Conservation (phyloP, 2,329 filamentous ascomycete species). For the Diaporthe citri region DNA sequence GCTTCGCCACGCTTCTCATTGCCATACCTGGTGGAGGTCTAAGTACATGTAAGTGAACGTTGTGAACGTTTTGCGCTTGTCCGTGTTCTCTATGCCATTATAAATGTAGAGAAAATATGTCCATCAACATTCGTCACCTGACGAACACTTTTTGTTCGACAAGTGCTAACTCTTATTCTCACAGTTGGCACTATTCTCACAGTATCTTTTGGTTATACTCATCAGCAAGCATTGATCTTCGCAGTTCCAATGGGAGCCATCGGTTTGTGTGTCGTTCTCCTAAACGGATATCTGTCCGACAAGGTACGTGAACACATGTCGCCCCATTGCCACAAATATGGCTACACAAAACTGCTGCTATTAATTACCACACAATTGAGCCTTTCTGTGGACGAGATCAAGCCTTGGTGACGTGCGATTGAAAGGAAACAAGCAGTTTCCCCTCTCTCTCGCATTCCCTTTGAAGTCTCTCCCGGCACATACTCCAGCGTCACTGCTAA, state of each 20-base stretch:
- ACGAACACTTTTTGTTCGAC: neutral
- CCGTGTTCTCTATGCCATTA: slow-evolving; percentile 32
- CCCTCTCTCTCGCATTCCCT: neutral
- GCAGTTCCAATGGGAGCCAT: neutral
- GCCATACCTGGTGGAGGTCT: slow-evolving; percentile 44
- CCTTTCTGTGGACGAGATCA: too few species aligned
- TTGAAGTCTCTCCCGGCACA: neutral
- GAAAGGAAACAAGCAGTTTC: neutral
- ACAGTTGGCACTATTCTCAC: slow-evolving; percentile 16
- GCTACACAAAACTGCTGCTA: neutral
- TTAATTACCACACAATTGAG: neutral
- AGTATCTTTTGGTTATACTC: slow-evolving; percentile 9
- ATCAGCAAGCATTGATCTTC: neutral
- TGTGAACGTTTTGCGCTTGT: neutral
- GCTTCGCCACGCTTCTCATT: slow-evolving; percentile 57
- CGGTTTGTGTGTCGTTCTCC: neutral
- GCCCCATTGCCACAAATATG: too few species aligned
- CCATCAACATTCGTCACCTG: neutral
- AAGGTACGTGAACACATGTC: neutral
- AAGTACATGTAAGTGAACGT: neutral
- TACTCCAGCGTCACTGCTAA: neutral
- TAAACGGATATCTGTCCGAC: neutral
- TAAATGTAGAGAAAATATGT: neutral
- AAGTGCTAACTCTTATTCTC: neutral
- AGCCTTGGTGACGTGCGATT: neutral